Evolutionary conservation across 169 alveolate genomes (phyloP).

Genomic region (Plasmodium relictum): DNA sequence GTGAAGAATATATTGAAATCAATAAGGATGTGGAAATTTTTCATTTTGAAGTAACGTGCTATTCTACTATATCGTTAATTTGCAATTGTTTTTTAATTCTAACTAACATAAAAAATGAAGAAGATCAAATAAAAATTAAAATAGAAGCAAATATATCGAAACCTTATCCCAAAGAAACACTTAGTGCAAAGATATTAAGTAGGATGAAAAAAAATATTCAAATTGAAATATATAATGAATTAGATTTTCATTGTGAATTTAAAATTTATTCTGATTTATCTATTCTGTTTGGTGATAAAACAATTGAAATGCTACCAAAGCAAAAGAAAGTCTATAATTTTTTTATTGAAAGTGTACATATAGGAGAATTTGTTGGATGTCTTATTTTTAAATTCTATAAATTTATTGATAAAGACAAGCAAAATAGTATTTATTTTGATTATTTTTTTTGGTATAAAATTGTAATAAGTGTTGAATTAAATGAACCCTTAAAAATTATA

Average conservation of each 20-base stretch:
- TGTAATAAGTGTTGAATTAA: constrained; percentile 30
- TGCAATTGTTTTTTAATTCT: constrained; percentile 30
- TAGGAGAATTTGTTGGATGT: constrained; percentile 72
- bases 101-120: constrained; percentile 25
- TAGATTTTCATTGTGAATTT: constrained; percentile 49
- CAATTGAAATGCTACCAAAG: constrained; percentile 53
- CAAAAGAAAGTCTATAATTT: constrained; percentile 48
- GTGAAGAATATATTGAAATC: constrained; percentile 37
- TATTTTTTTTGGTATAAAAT: constrained; percentile 69
- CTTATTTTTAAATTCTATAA: constrained; percentile 38
- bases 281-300: constrained; percentile 53
- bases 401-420: not conserved
- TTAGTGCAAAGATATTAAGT: constrained; percentile 33
- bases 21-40: constrained; percentile 38
- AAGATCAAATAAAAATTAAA: constrained; percentile 60
- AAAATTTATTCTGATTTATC: constrained; percentile 57
- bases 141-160: constrained; percentile 38
- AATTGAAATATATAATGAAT: constrained; percentile 44
- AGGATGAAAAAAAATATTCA: constrained; percentile 35
- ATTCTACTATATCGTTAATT: constrained; percentile 13
- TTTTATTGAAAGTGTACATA: constrained; percentile 50
- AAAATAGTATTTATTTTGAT: not conserved
- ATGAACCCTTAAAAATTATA: constrained; percentile 55
- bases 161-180: constrained; percentile 58
- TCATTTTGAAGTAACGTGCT: constrained; percentile 54